Evolutionary conservation across 1,139 yeast species (phyloP), one percentile per base, ranked within the genome.

Genomic region (Zygosaccharomyces sapae): DNA sequence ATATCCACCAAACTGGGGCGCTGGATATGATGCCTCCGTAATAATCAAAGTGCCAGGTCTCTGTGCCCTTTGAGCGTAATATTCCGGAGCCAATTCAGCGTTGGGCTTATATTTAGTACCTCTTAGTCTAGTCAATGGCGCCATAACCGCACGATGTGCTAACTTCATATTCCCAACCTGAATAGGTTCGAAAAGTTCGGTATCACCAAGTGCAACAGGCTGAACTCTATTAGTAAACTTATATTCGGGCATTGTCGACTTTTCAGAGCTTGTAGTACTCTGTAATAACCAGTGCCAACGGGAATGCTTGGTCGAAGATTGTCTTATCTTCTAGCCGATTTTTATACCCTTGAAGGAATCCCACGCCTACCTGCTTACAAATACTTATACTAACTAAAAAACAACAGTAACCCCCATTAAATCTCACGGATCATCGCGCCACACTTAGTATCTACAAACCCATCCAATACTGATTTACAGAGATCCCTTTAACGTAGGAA

Each of bases 61-160:
- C 44, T 66, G 57, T 4, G 84, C 71, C 52, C 88, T 70, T 54
- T 76, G 76, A 3, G 59, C 68, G 58, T 83, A 83, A 62, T 81
- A 79, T 47, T 73, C 68, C 6, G 66, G 63, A 53, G 72, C 70
- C 41, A 46, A 44, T 3, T 46, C 45, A n/a, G 22, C 25, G 37
- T 39, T 71, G 80, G 22, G 71, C 67, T n/a, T n/a, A 46, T 66
- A 68, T 41, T 71, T 71, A 7, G 43, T 52, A 10, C 73, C 70
- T 63, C 81, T 71, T 44, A 59, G 55, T 60, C 81, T 67, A 20
- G 82, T 76, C 41, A 76, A 68, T 29, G 83, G 83, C 3, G 80
- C 71, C 49, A 67, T 65, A 0, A 67, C 79, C 4, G 75, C 58
- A 53, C 77, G 62, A 55, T 76, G 70, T 13, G 58, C 33, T n/a